Conservation (phyloP, 495 filamentous ascomycete species). For the Xylaria grammica region DNA sequence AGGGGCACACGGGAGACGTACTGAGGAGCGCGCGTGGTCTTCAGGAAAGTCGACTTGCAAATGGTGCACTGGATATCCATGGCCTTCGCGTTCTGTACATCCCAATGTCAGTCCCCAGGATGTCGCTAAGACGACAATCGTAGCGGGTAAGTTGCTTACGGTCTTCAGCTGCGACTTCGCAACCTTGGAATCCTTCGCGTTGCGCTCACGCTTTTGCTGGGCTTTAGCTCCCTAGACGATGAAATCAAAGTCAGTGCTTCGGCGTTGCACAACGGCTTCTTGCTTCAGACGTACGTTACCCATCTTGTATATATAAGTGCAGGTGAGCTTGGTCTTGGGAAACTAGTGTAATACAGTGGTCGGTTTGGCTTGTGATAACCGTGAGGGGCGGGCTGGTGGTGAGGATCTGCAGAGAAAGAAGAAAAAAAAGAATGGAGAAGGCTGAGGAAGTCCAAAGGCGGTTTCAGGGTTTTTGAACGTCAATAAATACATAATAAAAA, state of each 20-base stretch:
- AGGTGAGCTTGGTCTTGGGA: too few relatives aligned
- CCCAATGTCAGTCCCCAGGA: not conserved
- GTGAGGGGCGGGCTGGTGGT: constrained; percentile 22
- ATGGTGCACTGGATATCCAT: constrained; percentile 61
- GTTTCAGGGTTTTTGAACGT: not conserved
- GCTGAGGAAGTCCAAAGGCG: constrained; percentile 22
- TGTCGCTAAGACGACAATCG: not conserved
- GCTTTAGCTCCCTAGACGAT: constrained; percentile 61
- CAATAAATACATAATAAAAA: constrained; percentile 1
- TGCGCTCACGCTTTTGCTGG: constrained; percentile 62
- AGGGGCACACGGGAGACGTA: constrained; percentile 36
- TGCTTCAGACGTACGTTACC: constrained; percentile 54
- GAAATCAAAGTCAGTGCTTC: constrained; percentile 12
- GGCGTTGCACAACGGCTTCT: not conserved
- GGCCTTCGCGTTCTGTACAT: constrained; percentile 52
- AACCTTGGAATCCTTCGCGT: constrained; percentile 50
- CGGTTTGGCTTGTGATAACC: constrained; percentile 17
- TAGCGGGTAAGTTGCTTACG: constrained; percentile 38
- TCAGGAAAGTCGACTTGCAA: constrained; percentile 63
- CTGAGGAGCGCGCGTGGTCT: constrained; percentile 59
- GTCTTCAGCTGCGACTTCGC: constrained; percentile 62
- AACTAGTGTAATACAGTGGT: too few relatives aligned
- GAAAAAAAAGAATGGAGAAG: constrained; percentile 15
- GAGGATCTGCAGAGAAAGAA: constrained; percentile 23
- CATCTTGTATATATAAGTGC: constrained; percentile 44